Conservation (phyloP, 805 yeast genomes). For the Saccharomycopsis microspora region DNA sequence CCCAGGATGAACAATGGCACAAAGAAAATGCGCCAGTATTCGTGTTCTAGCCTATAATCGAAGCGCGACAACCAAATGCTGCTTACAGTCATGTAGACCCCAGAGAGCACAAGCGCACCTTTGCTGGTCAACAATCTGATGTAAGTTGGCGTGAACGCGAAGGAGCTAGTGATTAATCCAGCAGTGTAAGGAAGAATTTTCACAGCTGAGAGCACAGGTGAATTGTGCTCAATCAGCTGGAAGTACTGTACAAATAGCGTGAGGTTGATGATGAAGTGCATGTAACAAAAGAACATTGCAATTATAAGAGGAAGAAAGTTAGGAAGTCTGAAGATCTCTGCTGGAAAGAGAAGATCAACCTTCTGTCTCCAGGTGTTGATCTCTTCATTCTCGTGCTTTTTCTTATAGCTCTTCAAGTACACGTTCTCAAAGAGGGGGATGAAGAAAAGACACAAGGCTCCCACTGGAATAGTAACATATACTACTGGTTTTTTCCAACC, state of each 20-base stretch:
- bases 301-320: conserved; percentile 21
- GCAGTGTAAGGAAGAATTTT: conserved; percentile 26
- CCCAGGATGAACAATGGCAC: conserved; percentile 19
- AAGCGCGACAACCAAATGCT: neutral
- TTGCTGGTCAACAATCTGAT: neutral
- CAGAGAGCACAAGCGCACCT: neutral
- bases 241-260: conserved; percentile 21
- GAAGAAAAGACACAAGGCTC: conserved; percentile 47
- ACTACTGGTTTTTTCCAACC: conserved; percentile 11
- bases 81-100: neutral
- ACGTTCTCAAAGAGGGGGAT: conserved; percentile 8
- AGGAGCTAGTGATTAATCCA: conserved; percentile 20
- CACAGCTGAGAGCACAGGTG: conserved; percentile 26
- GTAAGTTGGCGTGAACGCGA: neutral
- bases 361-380: neutral
- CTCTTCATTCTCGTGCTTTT: neutral
- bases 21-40: conserved; percentile 9
- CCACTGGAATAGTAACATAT: conserved; percentile 42
- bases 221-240: conserved; percentile 19
- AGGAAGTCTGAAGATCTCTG: conserved; percentile 19
- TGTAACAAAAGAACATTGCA: conserved; percentile 18
- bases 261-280: conserved; percentile 18
- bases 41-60: conserved; percentile 1
- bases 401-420: conserved; percentile 1
- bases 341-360: conserved; percentile 22